These are phyloP conservation scores for Moniliella sp. DNA, from an alignment of 1,284 basidiomycete species.

Conservation along the genomic window DNA sequence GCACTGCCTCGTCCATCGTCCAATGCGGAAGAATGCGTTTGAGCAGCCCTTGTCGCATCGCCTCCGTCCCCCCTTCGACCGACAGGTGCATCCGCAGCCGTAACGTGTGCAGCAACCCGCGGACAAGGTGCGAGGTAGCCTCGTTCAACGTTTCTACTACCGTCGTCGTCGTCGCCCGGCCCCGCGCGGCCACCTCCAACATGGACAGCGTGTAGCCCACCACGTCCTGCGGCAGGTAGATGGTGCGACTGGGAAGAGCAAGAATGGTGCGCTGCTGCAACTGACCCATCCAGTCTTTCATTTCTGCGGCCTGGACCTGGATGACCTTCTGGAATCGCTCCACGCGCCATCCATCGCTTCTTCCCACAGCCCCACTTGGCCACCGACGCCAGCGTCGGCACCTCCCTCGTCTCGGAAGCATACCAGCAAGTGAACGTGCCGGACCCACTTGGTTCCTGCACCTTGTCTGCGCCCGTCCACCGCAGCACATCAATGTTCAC, in stretches of 20 bases:
- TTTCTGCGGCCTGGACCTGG: slow-evolving; percentile 16
- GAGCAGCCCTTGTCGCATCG: slow-evolving; percentile 23
- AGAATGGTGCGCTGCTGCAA: slow-evolving; percentile 19
- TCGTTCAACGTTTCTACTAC: no score
- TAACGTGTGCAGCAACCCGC: no score
- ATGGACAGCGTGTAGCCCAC: slow-evolving; percentile 29
- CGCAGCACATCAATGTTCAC: slow-evolving; percentile 33
- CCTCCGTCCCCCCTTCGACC: slow-evolving; percentile 9
- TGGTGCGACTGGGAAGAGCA: slow-evolving; percentile 14
- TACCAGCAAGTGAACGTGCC: slow-evolving; percentile 26
- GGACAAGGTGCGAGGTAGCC: no score
- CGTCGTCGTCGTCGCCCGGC: no score
- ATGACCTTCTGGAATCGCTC: no score
- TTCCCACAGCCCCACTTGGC: no score
- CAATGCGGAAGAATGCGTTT: slow-evolving; percentile 30
- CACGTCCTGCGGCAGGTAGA: slow-evolving; percentile 28
- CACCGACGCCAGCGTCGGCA: no score
- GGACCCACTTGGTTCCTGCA: no score
- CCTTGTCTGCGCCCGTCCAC: slow-evolving; percentile 19
- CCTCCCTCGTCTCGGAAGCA: no score
- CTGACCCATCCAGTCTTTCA: slow-evolving; percentile 8
- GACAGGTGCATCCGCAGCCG: no score
- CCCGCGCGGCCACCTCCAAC: slow-evolving; percentile 23
- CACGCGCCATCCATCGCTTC: no score
- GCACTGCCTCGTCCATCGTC: slow-evolving; percentile 24